phyloP scores from a whole-genome alignment of 306 rosid genomes.

The Nissolia schottii region DNA sequence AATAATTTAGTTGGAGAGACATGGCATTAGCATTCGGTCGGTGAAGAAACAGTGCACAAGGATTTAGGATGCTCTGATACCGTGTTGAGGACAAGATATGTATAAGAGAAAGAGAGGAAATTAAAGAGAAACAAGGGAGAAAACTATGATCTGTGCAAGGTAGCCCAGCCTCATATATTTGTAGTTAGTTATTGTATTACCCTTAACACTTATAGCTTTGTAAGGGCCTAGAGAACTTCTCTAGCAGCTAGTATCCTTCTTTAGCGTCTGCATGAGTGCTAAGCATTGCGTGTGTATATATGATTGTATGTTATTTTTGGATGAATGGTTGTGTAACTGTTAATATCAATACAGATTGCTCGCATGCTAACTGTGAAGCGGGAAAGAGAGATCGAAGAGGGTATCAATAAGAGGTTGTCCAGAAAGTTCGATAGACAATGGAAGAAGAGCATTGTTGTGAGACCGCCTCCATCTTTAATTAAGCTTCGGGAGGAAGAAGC shows the following conservation, averaged over 20 bases:
- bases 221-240: constrained; percentile 5
- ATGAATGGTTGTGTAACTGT: constrained; percentile 13
- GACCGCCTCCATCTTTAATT: constrained; percentile 72
- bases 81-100: constrained; percentile 8
- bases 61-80: constrained; percentile 1
- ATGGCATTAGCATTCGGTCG: not conserved
- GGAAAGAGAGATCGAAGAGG: constrained; percentile 90
- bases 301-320: not conserved
- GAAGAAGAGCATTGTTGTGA: constrained; percentile 79
- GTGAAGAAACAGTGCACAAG: not conserved
- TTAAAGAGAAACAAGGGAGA: not conserved
- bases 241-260: not conserved
- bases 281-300: not conserved
- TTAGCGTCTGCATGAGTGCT: constrained; percentile 15
- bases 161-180: not conserved
- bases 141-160: not conserved
- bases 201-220: not conserved
- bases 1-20: not conserved
- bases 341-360: constrained; percentile 53
- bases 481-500: constrained; percentile 80
- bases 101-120: not conserved
- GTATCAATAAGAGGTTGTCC: constrained; percentile 77
- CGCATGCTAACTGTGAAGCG: constrained; percentile 91
- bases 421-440: constrained; percentile 81
- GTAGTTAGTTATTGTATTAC: not conserved